Evolutionary conservation across 352 stramenopile species (phyloP).

Genomic region (Pythium phragmiticola): DNA sequence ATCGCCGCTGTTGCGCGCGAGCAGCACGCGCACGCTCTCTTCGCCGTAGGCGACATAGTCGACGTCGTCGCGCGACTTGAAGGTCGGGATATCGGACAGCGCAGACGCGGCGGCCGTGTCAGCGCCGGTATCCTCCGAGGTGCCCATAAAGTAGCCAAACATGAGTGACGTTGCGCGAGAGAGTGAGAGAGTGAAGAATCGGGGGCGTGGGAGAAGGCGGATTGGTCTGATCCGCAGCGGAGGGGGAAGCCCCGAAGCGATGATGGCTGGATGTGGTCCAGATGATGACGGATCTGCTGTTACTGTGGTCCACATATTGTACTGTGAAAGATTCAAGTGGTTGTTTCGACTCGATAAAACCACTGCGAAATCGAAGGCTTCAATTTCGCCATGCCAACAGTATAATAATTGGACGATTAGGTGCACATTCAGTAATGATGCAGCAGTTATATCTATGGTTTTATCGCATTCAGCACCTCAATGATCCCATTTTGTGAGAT

Average conservation of each 20-base stretch:
- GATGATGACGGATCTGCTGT: slow-evolving; percentile 12
- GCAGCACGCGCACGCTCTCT: slow-evolving; percentile 65
- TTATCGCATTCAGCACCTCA: no score
- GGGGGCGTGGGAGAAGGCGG: slow-evolving; percentile 6
- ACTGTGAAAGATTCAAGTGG: slow-evolving; percentile 7
- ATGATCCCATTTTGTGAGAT: no score
- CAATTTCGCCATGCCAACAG: no score
- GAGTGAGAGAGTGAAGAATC: not conserved
- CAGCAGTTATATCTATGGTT: no score
- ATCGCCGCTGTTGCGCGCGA: slow-evolving; percentile 53
- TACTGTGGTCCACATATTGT: slow-evolving; percentile 14
- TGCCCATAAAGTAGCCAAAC: slow-evolving; percentile 26
- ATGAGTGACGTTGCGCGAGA: not conserved
- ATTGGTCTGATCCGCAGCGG: not conserved
- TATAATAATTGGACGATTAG: no score
- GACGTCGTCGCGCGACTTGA: slow-evolving; percentile 50
- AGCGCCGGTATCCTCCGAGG: slow-evolving; percentile 5
- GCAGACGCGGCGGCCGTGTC: not conserved
- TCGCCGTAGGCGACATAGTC: slow-evolving; percentile 58
- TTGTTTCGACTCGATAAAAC: not conserved
- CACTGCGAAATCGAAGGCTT: no score
- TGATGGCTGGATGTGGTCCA: not conserved
- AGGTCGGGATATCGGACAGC: slow-evolving; percentile 36
- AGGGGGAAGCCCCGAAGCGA: not conserved
- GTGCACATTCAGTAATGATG: no score